Evolutionary conservation across 1,284 basidiomycete species (phyloP), one percentile per base, ranked within the genome.

Genomic region (Austroboletus rostrupii): DNA sequence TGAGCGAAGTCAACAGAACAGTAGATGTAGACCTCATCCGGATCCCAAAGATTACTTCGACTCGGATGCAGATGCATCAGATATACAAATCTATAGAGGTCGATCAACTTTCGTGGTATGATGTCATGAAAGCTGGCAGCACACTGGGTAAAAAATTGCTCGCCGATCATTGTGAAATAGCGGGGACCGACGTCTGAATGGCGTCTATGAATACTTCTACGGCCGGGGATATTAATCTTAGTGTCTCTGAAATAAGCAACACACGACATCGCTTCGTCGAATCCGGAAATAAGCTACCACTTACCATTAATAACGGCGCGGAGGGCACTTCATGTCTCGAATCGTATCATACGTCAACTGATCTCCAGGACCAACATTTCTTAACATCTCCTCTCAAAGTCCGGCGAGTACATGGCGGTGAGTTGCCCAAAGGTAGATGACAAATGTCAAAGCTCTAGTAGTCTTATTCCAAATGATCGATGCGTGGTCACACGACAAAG

Each of bases 171-270:
- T 67, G 21, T 20, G 19, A 26, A 31, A 43, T 50, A 9, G 39
- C 21, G n/a, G 17, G 20, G 43, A 9, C 38, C 7, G 9, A 26
- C 4, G 39, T 47, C 17, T 26, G 21, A 21, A 37, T 3, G 20
- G 33, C 14, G 37, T 21, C 26, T 11, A 2, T 7, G 37, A 23
- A 17, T 14, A 64, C 74, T 59, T 64, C 80, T 72, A 83, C 79
- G 13, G 79, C 69, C 1, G 83, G 81, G 63, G 77, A 83, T 13
- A n/a, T n/a, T n/a, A 85, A 56, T 20, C 81, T 72, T 21, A 38
- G 20, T 38, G 37, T 38, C 20, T 38, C 81, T 79, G 53, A 31
- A 43, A 45, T n/a, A 8, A 45, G n/a, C n/a, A 12, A 5, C 43
- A 4, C 17, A 38, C 49, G 17, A 49, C 20, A 33, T 17, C 6